Evolutionary conservation across 2,329 filamentous ascomycete genomes (phyloP).

Genomic region (Macrophomina tecta): DNA sequence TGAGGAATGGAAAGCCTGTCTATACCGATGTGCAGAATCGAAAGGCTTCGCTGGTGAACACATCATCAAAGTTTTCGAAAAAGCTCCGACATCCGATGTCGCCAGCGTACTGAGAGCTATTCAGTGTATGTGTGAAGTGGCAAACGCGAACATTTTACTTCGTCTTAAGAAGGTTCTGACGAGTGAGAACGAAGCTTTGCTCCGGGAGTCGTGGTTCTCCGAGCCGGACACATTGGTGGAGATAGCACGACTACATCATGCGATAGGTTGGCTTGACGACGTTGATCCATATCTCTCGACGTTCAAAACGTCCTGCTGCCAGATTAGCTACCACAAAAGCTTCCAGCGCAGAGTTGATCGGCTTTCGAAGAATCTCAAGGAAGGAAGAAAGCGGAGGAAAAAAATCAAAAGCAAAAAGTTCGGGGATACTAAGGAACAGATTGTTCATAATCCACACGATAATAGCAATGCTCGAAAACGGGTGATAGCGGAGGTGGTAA

Average conservation of each 20-base stretch:
- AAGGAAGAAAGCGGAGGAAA: neutral
- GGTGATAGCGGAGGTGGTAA: neutral
- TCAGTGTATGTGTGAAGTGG: neutral
- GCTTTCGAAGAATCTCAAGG: neutral
- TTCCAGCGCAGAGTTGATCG: neutral
- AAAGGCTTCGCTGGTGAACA: neutral
- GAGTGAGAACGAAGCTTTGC: neutral
- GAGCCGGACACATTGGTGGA: neutral
- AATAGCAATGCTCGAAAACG: neutral
- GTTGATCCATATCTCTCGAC: neutral
- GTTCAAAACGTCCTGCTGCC: neutral
- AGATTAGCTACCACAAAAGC: neutral
- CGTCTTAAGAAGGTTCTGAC: neutral
- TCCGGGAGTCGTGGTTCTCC: neutral
- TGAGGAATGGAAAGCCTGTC: neutral
- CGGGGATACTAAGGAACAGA: neutral
- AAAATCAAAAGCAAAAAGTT: neutral
- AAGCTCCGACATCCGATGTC: neutral
- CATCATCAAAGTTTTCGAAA: neutral
- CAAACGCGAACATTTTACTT: neutral
- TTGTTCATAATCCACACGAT: neutral
- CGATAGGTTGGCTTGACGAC: neutral
- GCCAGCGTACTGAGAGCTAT: neutral
- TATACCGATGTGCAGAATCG: neutral
- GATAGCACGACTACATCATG: neutral